Base-by-base conservation (phyloP, 768 basidiomycete species). In the Lanmaoa rubissima region DNA sequence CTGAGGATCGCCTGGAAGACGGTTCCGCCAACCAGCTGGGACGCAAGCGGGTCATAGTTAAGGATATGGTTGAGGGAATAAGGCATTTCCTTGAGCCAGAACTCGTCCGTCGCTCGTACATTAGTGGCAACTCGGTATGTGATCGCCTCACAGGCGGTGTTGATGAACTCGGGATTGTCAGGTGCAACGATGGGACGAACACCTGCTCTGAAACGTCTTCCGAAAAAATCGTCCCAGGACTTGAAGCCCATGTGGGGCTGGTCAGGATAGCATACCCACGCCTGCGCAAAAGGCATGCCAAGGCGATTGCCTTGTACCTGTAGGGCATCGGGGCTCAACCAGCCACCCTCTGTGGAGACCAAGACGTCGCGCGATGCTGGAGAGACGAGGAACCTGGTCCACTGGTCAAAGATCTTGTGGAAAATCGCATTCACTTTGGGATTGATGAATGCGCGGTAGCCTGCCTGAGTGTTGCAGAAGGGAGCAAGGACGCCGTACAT, bases 1-100 rank as follows among this genome's bases (percentile, higher is more conserved):
- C 74, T 75, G 54, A 88, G 78, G 67, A 85, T 84, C 0, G 78
- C 83, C 63, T 87, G 86, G 67, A 76, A 78, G 36, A 82, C 68
- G 1, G 78, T 76, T 4, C 79, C 85, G 5, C 79, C 81, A 5
- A 76, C 71, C 59, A 84, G 82, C 21, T 75, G 68, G 1, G 73
- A 54, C 0, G 77, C 69, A 51, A 69, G 65, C 2, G 72, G 61
- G 57, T 82, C 76, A 42, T 74, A 65, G 48, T 75, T 66, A 31
- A 87, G 78, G 71, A 85, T 81, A 63, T 85, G 77, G 10, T 65
- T 31, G 42, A 86, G 79, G 9, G 84, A 85, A 69, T 87, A 87
- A 0, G 79, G 77, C 62, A 84, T 73, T 0, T 76, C 81, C 64
- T 87, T 86, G 68, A 85, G 61, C 83, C 83, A 87, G 69, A 87